phyloP scores from a whole-genome alignment of 768 basidiomycete genomes.

The Pulveroboletus sp. region DNA sequence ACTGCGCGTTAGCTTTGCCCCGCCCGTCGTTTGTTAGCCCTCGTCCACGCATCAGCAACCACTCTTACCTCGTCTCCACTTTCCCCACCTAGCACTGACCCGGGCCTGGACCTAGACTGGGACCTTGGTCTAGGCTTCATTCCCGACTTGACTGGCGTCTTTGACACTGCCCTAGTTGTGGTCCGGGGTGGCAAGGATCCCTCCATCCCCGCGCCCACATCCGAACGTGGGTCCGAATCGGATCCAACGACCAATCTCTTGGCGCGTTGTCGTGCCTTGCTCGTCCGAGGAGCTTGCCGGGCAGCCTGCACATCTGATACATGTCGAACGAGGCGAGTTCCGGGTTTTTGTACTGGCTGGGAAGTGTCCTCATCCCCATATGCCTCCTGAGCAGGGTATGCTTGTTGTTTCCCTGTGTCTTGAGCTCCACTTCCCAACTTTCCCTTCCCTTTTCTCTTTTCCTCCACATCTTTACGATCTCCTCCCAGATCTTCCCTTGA shows the following conservation, averaged over 20 bases:
- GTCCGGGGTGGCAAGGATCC: slow-evolving; percentile 13
- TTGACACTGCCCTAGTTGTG: background rate
- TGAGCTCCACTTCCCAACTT: background rate
- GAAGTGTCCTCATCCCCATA: background rate
- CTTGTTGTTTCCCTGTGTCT: background rate
- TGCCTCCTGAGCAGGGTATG: background rate
- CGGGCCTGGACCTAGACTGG: slow-evolving; percentile 4
- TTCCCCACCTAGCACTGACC: background rate
- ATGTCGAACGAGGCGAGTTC: background rate
- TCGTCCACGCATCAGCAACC: background rate
- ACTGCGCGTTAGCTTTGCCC: background rate
- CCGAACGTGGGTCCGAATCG: background rate
- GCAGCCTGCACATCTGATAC: background rate
- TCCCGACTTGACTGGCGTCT: slow-evolving; percentile 23
- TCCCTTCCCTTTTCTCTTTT: background rate
- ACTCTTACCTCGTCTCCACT: slow-evolving; percentile 1
- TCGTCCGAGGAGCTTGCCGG: background rate
- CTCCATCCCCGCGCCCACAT: background rate
- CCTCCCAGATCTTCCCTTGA: background rate
- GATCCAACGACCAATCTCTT: background rate
- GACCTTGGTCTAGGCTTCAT: slow-evolving; percentile 25
- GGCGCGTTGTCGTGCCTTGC: background rate
- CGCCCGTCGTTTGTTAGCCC: background rate
- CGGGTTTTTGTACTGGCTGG: background rate
- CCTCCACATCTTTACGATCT: background rate